phyloP scores from a whole-genome alignment of 208 protist species.

The Leishmania tropica region DNA sequence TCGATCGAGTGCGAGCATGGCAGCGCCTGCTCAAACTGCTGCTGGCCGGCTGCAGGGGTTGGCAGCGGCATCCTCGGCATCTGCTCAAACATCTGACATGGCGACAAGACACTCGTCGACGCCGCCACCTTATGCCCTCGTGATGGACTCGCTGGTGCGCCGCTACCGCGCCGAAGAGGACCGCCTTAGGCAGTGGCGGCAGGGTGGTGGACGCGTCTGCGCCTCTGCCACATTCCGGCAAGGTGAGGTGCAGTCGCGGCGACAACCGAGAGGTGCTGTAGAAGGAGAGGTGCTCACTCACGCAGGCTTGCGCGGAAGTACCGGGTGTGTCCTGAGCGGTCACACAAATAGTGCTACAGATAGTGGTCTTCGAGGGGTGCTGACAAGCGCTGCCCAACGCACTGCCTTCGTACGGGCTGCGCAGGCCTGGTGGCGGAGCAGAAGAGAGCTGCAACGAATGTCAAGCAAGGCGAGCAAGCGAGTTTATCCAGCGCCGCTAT shows the following conservation, averaged over 20 bases:
- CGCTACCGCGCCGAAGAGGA: conserved; percentile 27
- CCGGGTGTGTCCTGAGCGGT: neutral
- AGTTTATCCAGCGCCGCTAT: neutral
- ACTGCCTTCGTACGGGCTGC: conserved; percentile 10
- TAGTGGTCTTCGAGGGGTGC: neutral
- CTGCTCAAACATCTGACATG: neutral
- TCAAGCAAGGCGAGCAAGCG: neutral
- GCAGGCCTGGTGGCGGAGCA: conserved; percentile 23
- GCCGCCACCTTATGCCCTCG: conserved; percentile 10
- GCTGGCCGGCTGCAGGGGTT: neutral
- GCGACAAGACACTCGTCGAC: conserved; percentile 3
- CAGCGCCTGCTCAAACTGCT: neutral
- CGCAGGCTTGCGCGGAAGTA: neutral
- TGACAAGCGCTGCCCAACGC: neutral
- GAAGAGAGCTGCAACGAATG: neutral
- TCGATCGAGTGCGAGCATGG: neutral
- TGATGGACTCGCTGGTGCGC: conserved; percentile 32
- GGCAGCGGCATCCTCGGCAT: neutral
- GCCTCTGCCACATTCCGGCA: conserved; percentile 1
- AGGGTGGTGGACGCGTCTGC: neutral
- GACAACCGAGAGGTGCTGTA: neutral
- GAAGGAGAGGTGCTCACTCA: neutral
- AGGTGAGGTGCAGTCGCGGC: neutral
- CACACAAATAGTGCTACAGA: neutral
- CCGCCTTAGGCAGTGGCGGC: conserved; percentile 27